phyloP scores from a whole-genome alignment of 441 rosid species.

The Mallotus japonicus region DNA sequence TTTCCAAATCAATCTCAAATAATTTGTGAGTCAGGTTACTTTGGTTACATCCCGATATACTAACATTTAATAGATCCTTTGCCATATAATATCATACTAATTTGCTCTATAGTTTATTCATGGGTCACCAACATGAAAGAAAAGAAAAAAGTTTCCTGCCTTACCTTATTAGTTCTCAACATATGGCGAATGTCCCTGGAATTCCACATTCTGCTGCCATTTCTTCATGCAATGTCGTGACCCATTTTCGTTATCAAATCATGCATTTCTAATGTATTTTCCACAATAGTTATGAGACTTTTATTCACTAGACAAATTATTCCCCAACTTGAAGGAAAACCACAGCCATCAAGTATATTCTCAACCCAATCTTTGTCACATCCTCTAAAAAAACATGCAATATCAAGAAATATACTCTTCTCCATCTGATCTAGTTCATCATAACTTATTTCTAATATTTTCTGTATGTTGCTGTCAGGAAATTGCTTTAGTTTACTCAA shows the following conservation, averaged over 20 bases:
- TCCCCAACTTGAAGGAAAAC: slow-evolving; percentile 6
- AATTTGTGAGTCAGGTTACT: no score
- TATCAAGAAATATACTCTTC: slow-evolving; percentile 8
- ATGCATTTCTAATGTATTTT: slow-evolving; percentile 20
- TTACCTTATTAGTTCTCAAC: slow-evolving; percentile 4
- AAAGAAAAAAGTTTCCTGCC: no score
- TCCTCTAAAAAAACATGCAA: slow-evolving; percentile 12
- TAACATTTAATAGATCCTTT: no score
- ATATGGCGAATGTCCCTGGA: not conserved
- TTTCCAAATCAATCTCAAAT: no score
- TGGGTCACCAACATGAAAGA: no score
- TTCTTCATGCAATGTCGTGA: slow-evolving; percentile 14
- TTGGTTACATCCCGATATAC: no score
- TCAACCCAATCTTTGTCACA: not conserved
- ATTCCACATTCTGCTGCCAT: slow-evolving; percentile 21
- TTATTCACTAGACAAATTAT: slow-evolving; percentile 2
- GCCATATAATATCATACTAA: no score
- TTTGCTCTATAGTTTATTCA: no score
- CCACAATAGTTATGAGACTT: not conserved
- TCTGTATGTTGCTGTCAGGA: not conserved
- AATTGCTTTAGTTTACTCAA: not conserved
- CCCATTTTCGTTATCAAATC: slow-evolving; percentile 24
- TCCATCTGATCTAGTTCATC: not conserved
- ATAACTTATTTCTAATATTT: slow-evolving; percentile 9
- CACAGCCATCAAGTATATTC: slow-evolving; percentile 9